Evolutionary conservation across 2,329 filamentous ascomycete species (phyloP).

Genomic region (Trichoderma sp.): DNA sequence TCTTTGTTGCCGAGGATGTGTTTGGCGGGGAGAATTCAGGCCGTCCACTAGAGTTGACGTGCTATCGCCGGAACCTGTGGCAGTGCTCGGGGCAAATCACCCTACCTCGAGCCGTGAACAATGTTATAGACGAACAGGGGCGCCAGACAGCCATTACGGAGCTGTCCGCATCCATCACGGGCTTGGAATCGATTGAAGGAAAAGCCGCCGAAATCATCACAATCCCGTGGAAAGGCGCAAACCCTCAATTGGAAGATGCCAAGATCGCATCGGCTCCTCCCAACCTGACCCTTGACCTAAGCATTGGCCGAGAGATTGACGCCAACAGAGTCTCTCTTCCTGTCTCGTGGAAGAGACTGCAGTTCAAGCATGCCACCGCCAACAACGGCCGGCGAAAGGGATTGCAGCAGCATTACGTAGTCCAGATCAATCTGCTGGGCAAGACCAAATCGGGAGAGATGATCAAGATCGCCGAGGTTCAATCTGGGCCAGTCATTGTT

Average conservation of each 20-base stretch:
- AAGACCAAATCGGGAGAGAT: constrained; percentile 67
- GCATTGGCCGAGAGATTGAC: constrained; percentile 66
- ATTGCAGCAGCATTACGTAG: constrained; percentile 89
- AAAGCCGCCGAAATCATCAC: constrained; percentile 92
- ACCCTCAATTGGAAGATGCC: constrained; percentile 52
- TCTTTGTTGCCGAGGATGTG: constrained; percentile 80
- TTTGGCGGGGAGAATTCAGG: constrained; percentile 59
- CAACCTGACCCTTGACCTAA: constrained; percentile 53
- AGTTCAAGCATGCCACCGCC: constrained; percentile 94
- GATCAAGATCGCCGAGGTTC: constrained; percentile 75
- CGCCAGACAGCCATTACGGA: constrained; percentile 74
- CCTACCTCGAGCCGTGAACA: constrained; percentile 67
- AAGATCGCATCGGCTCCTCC: constrained; percentile 52
- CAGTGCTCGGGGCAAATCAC: constrained; percentile 88
- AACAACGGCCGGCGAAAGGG: constrained; percentile 95
- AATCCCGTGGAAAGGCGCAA: constrained; percentile 87
- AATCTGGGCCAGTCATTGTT: constrained; percentile 91
- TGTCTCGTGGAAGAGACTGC: constrained; percentile 87
- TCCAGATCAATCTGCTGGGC: constrained; percentile 78
- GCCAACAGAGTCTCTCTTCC: constrained; percentile 75
- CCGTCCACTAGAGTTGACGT: constrained; percentile 77
- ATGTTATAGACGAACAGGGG: constrained; percentile 70
- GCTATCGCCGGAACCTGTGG: constrained; percentile 91
- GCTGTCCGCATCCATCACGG: constrained; percentile 76
- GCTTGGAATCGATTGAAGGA: constrained; percentile 87